A percentile compares a stretch with the other conserved stretches of the same genome.
These are phyloP conservation scores for Tulasnella sp. DNA, from an alignment of 768 basidiomycete species.

Conservation along the genomic window DNA sequence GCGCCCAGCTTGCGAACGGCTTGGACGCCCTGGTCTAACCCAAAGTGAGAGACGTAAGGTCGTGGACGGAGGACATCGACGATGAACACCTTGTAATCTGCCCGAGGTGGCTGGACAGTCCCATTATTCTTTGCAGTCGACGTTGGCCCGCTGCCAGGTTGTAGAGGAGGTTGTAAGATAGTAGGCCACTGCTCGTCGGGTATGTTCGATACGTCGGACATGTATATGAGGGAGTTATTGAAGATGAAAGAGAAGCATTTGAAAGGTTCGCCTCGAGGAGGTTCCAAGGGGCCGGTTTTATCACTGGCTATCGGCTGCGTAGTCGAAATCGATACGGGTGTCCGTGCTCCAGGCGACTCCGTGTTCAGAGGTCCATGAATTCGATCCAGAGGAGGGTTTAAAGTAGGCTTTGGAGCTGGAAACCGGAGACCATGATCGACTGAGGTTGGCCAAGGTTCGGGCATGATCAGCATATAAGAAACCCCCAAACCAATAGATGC, in stretches of 20 bases:
- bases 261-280: neutral
- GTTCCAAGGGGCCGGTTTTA: neutral
- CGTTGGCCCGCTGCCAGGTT: neutral
- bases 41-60: constrained; percentile 72
- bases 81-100: constrained; percentile 47
- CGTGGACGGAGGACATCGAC: constrained; percentile 66
- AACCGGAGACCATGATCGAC: constrained; percentile 73
- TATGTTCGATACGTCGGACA: constrained; percentile 76
- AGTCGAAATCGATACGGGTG: constrained; percentile 7
- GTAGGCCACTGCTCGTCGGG: constrained; percentile 60
- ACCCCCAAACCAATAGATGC: neutral
- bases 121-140: neutral
- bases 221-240: constrained; percentile 58
- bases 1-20: constrained; percentile 53
- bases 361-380: constrained; percentile 29
- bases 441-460: constrained; percentile 25
- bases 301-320: neutral
- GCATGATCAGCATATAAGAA: neutral
- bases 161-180: constrained; percentile 31
- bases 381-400: constrained; percentile 35
- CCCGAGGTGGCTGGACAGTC: constrained; percentile 25
- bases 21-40: constrained; percentile 53
- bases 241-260: constrained; percentile 60
- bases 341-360: constrained; percentile 24
- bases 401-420: constrained; percentile 34